Conservation (phyloP, 164 flowering plant genomes). For the Echeveria elegans region DNA sequence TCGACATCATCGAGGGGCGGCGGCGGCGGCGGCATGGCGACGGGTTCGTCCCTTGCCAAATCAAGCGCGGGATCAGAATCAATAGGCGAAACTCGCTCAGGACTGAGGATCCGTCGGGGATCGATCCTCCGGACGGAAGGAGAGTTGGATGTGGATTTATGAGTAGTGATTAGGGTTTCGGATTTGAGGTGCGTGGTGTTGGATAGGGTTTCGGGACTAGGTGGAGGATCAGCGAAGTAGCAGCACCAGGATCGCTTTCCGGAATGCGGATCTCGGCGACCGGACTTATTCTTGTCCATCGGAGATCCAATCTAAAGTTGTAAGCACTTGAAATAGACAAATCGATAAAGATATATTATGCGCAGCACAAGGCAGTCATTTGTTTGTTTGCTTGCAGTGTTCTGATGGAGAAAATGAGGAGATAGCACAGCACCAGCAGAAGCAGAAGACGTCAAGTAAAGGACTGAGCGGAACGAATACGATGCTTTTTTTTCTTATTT, state of each 20-base stretch:
- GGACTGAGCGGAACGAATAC: too few relatives aligned
- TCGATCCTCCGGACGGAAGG: conserved; percentile 53
- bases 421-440: too few relatives aligned
- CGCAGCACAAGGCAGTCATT: too few relatives aligned
- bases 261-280: background rate
- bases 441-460: too few relatives aligned
- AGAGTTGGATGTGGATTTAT: conserved; percentile 24
- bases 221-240: conserved; percentile 44
- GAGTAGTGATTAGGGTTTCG: conserved; percentile 10
- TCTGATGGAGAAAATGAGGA: too few relatives aligned
- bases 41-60: background rate
- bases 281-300: too few relatives aligned
- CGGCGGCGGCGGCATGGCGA: background rate
- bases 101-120: conserved; percentile 71
- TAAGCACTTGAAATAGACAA: too few relatives aligned
- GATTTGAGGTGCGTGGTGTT: conserved; percentile 8
- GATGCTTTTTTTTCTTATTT: too few relatives aligned
- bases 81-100: conserved; percentile 90
- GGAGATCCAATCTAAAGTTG: too few relatives aligned
- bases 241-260: conserved; percentile 63
- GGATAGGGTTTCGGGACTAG: conserved; percentile 45
- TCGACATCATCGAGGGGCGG: background rate
- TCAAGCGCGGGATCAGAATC: conserved; percentile 31
- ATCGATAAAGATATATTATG: too few relatives aligned
- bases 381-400: too few relatives aligned